Base-by-base conservation (phyloP, 345 rosid genomes). In the Jatropha curcas region DNA sequence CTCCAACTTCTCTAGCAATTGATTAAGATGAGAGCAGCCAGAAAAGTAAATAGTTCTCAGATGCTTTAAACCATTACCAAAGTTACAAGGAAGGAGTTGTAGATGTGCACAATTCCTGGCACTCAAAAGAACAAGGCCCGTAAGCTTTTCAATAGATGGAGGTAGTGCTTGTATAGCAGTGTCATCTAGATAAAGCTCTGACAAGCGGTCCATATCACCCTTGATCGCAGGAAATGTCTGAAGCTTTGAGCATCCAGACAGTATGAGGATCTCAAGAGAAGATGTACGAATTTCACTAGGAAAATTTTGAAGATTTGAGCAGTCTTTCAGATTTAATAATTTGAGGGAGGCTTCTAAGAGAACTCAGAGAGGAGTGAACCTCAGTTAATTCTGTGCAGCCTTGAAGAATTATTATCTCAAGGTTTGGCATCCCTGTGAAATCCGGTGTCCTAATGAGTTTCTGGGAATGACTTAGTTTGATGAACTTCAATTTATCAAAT, bases 321-420 rank as follows among this genome's bases (percentile, higher is more conserved):
- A 70, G 14, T 58, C 52, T 25, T 55, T 70, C 53, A 70, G 16
- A 25, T 70, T 57, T 37, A 57, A 37, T 0, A 35, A 56, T 12
- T 34, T 22, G 31, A n/a, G n/a, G n/a, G n/a, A 70, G 73, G 19
- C 41, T 37, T 17, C 16, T 13, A 5, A 70, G 19, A 7, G 2
- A 20, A 0, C 73, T 51, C 57, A 55, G 41, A 13, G 73, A 70
- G 1, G 22, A 22, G 56, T 70, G 45, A 70, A 70, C 20, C 24
- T 56, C 50, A 25, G 14, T 22, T 16, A 70, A 20, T 2, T 67
- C 51, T 31, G 39, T 27, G n/a, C 65, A 70, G 28, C 19, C 65
- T 70, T 70, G 20, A 0, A 70, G 65, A 5, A 56, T 25, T 11
- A 57, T 2, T 5, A 17, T 56, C 52, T 70, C 73, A 1, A 41